Evolutionary conservation across 495 filamentous ascomycete species (phyloP).

Genomic region (Annulohypoxylon moriforme): DNA sequence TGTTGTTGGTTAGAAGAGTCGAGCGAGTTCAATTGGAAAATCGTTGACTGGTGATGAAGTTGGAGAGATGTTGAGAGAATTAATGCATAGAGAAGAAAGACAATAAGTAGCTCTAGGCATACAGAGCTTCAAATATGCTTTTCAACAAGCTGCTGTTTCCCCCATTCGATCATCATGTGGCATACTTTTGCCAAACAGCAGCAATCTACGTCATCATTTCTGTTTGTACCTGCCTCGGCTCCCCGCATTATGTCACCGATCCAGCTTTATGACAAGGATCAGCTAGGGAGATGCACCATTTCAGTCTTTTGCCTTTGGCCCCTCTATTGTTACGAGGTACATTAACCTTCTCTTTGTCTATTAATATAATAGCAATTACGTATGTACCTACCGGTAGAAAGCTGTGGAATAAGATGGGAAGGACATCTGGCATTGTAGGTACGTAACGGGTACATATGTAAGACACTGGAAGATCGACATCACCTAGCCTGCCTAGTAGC

Average conservation of each 20-base stretch:
- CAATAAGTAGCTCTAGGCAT: slow-evolving; percentile 13
- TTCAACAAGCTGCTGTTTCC: slow-evolving; percentile 37
- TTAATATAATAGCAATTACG: slow-evolving; percentile 2
- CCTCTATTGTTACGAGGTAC: slow-evolving; percentile 11
- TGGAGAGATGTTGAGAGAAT: background rate
- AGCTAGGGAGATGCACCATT: slow-evolving; percentile 20
- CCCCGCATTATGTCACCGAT: slow-evolving; percentile 43
- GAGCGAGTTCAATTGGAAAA: background rate
- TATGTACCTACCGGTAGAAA: slow-evolving; percentile 8
- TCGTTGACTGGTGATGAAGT: background rate
- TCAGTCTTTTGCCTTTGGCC: slow-evolving; percentile 20
- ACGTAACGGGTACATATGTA: slow-evolving; percentile 13
- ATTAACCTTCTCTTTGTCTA: slow-evolving; percentile 2
- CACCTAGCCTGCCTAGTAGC: background rate
- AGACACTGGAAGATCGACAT: slow-evolving; percentile 15
- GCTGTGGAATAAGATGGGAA: slow-evolving; percentile 32
- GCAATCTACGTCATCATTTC: slow-evolving; percentile 46
- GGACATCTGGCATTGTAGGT: background rate
- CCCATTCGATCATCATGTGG: slow-evolving; percentile 49
- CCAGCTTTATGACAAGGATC: slow-evolving; percentile 39
- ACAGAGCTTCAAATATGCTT: slow-evolving; percentile 47
- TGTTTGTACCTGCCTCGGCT: slow-evolving; percentile 45
- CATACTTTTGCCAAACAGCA: slow-evolving; percentile 29
- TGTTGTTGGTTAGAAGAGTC: background rate
- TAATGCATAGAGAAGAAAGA: slow-evolving; percentile 15